Evolutionary conservation across 2,329 filamentous ascomycete genomes (phyloP), one percentile per base, ranked within the genome.

Genomic region (Pseudogymnoascus sp.): DNA sequence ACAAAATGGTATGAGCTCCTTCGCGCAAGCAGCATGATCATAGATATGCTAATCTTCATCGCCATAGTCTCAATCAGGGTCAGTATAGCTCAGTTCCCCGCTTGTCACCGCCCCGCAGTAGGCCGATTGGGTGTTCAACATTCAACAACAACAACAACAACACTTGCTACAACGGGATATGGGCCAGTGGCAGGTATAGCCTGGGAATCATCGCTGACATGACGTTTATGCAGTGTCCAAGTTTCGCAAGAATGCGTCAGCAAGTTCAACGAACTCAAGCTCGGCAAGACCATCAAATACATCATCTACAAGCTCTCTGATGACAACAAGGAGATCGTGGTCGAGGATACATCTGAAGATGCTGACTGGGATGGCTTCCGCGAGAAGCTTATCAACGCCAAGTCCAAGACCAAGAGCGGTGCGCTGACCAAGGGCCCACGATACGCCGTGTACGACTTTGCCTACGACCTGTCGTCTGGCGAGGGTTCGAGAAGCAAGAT

Each of bases 231-330:
- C 77, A 92, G 89, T 83, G 89, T 89, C 71, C 82, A 82, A 75
- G 86, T 92, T 72, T 79, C 83, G 69, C 82, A 84, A 74, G 89
- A 93, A 65, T 92, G 89, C 84, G 84, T 86, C 75, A 75, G 76
- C 64, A 75, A 76, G 68, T 93, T 88, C 84, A 91, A 93, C 78
- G 88, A 93, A 70, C 84, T 93, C 69, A 93, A 93, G 85, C 86
- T 92, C 71, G 82, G 79, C 78, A 92, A 92, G 79, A 86, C 85
- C 81, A 82, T 86, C 81, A 93, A 91, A 80, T 96, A 85, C 84
- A 89, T 95, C 80, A 86, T 95, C 82, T 93, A 85, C 87, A 91
- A 92, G 84, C 86, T 95, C 75, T 88, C 87, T 69, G 89, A 93
- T 78, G 84, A 92, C 81, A 86, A 87, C 83, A 91, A 88, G 79